Evolutionary conservation across 1,139 yeast species (phyloP).

Genomic region (Nakaseomyces sp.): DNA sequence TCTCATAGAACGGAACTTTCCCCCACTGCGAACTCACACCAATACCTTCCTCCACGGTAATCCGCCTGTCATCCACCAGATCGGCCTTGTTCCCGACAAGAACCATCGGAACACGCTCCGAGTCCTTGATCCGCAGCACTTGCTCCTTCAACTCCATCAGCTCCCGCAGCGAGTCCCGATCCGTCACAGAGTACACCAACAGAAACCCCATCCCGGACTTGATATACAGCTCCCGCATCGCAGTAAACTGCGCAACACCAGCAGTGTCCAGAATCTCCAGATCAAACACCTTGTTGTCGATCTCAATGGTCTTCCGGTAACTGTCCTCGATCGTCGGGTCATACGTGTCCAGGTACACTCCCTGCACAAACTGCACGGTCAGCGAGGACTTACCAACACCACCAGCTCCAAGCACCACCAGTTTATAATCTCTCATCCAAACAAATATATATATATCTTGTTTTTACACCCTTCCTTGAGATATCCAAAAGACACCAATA

Average conservation of each 20-base stretch:
- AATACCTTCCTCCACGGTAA: slow-evolving; percentile 73
- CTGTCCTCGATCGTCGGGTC: slow-evolving; percentile 98
- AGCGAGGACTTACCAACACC: slow-evolving; percentile 96
- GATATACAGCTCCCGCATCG: slow-evolving; percentile 89
- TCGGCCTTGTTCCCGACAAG: slow-evolving; percentile 86
- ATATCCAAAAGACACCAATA: no score
- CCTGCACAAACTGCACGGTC: slow-evolving; percentile 83
- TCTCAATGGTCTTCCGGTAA: slow-evolving; percentile 82
- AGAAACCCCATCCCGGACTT: slow-evolving; percentile 80
- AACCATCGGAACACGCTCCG: slow-evolving; percentile 68
- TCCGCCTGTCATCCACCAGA: slow-evolving; percentile 63
- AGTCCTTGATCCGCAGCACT: slow-evolving; percentile 80
- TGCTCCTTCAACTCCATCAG: slow-evolving; percentile 77
- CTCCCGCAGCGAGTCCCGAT: slow-evolving; percentile 75
- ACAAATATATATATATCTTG: no score
- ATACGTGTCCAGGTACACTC: slow-evolving; percentile 87
- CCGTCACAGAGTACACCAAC: slow-evolving; percentile 84
- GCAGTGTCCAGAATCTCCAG: slow-evolving; percentile 94
- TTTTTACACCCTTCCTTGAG: no score
- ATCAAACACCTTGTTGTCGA: slow-evolving; percentile 86
- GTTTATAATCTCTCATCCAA: slow-evolving; percentile 53
- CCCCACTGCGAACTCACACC: slow-evolving; percentile 81
- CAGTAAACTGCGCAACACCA: slow-evolving; percentile 94
- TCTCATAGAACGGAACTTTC: slow-evolving; percentile 83
- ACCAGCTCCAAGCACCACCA: slow-evolving; percentile 95